Conservation (phyloP, 2,329 filamentous ascomycete species). For the Pyrenophora teres region DNA sequence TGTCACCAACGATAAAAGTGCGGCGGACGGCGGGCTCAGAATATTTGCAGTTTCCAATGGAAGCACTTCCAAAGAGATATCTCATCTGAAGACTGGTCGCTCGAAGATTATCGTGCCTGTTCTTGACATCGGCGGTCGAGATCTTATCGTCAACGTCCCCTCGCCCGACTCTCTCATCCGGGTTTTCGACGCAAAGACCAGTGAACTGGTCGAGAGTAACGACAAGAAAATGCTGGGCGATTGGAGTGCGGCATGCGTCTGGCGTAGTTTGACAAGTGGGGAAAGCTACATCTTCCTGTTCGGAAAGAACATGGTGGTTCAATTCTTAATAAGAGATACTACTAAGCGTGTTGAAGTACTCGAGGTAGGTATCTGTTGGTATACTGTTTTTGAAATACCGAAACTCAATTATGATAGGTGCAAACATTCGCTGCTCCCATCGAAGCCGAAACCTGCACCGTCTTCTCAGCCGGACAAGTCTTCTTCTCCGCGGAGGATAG, state of each 20-base stretch:
- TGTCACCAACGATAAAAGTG: constrained; percentile 36
- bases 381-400: too few relatives aligned
- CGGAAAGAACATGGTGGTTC: constrained; percentile 38
- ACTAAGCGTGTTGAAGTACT: constrained; percentile 26
- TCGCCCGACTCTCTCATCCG: constrained; percentile 36
- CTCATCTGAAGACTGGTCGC: constrained; percentile 31
- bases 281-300: constrained; percentile 38
- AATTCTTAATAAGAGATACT: constrained; percentile 25
- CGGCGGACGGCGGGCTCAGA: constrained; percentile 35
- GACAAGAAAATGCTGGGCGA: constrained; percentile 35
- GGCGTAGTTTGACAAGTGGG: constrained; percentile 33
- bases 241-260: constrained; percentile 38
- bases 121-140: constrained; percentile 27
- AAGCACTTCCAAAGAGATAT: constrained; percentile 14
- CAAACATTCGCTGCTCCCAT: constrained; percentile 37
- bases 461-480: constrained; percentile 25
- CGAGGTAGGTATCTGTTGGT: constrained; percentile 15
- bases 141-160: constrained; percentile 37
- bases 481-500: constrained; percentile 36
- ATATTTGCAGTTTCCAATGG: constrained; percentile 19
- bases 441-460: constrained; percentile 33
- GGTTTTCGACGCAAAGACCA: constrained; percentile 28
- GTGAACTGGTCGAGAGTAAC: constrained; percentile 21
- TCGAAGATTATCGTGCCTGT: constrained; percentile 35
- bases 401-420: constrained; percentile 21